Conservation (phyloP, 169 alveolate species). For the Toxoplasma gondii region DNA sequence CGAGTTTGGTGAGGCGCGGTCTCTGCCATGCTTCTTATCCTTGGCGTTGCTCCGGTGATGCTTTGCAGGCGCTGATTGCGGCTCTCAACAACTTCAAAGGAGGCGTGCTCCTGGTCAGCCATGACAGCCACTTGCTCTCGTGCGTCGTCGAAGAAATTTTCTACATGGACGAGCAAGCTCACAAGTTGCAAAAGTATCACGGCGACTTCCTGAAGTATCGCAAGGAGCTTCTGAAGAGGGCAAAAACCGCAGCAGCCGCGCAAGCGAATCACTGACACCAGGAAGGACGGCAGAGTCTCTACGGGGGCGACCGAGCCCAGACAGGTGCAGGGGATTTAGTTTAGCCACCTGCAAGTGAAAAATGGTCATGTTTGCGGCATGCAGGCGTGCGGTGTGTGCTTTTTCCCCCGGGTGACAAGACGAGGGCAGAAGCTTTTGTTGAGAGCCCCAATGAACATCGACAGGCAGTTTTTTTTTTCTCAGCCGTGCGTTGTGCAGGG, state of each 20-base stretch:
- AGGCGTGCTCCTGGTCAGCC: slow-evolving; percentile 95
- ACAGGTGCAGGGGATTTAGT: too few species aligned
- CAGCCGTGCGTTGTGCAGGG: too few species aligned
- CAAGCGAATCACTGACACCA: not conserved
- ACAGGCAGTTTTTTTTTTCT: too few species aligned
- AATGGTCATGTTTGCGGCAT: not conserved
- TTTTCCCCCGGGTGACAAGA: too few species aligned
- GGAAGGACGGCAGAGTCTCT: not conserved
- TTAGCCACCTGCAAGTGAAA: not conserved
- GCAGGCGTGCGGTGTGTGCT: too few species aligned
- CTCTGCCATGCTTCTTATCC: not conserved
- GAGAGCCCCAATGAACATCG: too few species aligned
- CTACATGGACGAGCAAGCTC: slow-evolving; percentile 86
- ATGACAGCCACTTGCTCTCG: slow-evolving; percentile 94
- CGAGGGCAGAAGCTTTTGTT: too few species aligned
- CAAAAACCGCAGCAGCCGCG: not conserved
- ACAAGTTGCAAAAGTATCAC: slow-evolving; percentile 86
- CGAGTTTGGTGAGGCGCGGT: not conserved
- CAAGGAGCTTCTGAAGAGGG: slow-evolving; percentile 75
- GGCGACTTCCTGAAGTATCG: slow-evolving; percentile 93
- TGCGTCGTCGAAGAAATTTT: slow-evolving; percentile 93
- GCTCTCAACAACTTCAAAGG: slow-evolving; percentile 95
- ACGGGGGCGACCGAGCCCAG: not conserved
- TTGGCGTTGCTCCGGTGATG: too few species aligned
- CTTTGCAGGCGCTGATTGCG: slow-evolving; percentile 90